Conservation (phyloP, 202 grass and related monocot genomes). For the Thinopyrum obtusiflorum region DNA sequence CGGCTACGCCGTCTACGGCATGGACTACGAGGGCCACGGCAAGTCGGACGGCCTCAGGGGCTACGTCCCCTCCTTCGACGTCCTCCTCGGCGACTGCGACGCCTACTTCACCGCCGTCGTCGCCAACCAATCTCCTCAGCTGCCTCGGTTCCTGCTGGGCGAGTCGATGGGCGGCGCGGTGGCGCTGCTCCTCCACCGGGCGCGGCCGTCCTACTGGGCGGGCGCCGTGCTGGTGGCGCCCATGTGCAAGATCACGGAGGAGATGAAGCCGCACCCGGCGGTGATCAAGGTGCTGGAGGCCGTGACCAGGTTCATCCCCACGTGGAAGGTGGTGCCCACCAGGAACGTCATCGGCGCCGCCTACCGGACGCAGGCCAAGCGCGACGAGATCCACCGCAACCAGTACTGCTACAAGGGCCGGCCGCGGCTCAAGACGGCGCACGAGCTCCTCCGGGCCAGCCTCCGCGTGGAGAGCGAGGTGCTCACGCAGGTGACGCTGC, state of each 20-base stretch:
- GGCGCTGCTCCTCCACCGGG: constrained; percentile 46
- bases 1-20: constrained; percentile 6
- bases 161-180: constrained; percentile 70
- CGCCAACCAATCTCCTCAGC: neutral
- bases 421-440: constrained; percentile 2
- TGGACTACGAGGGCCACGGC: constrained; percentile 25
- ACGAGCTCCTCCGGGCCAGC: constrained; percentile 3
- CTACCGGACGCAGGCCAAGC: constrained; percentile 4
- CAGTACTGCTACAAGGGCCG: neutral
- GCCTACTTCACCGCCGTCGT: neutral
- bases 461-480: neutral
- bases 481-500: neutral
- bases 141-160: constrained; percentile 32
- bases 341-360: constrained; percentile 1
- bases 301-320: neutral
- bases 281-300: constrained; percentile 8
- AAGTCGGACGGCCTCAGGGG: constrained; percentile 1
- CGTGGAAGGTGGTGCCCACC: constrained; percentile 14
- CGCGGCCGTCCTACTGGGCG: constrained; percentile 37
- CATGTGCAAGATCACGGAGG: constrained; percentile 71
- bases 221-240: constrained; percentile 59
- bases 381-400: neutral
- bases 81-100: constrained; percentile 5
- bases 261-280: constrained; percentile 45
- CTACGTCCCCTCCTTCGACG: constrained; percentile 20